Evolutionary conservation across 495 filamentous ascomycete species (phyloP).

Genomic region (Polyplosphaeria fusca): DNA sequence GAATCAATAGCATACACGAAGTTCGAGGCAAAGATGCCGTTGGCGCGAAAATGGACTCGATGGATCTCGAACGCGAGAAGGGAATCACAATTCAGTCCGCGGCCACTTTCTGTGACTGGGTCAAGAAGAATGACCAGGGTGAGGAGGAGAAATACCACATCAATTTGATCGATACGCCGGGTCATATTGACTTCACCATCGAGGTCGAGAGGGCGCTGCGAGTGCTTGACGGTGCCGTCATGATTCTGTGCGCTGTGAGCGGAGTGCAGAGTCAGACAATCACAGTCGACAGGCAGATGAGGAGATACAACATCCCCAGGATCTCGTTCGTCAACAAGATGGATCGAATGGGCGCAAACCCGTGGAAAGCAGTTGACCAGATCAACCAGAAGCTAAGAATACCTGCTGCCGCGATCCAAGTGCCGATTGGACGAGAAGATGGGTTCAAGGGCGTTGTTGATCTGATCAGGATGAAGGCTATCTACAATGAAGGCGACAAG

Average conservation of each 20-base stretch:
- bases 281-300: constrained; percentile 98
- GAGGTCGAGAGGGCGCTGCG: constrained; percentile 96
- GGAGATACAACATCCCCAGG: constrained; percentile 91
- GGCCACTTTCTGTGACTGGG: constrained; percentile 97
- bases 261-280: constrained; percentile 98
- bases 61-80: constrained; percentile 97
- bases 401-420: constrained; percentile 87
- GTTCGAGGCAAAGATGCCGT: constrained; percentile 93
- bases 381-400: constrained; percentile 94
- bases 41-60: constrained; percentile 99
- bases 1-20: constrained; percentile 96
- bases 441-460: constrained; percentile 94
- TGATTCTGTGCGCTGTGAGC: constrained; percentile 97
- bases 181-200: constrained; percentile 99
- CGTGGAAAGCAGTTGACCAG: constrained; percentile 95
- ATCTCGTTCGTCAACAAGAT: constrained; percentile 99
- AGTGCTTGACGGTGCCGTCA: constrained; percentile 94
- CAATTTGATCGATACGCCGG: constrained; percentile 98
- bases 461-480: constrained; percentile 83
- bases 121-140: constrained; percentile 68
- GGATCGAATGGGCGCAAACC: constrained; percentile 98
- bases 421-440: constrained; percentile 92
- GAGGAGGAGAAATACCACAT: constrained; percentile 90
- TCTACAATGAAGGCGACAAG: constrained; percentile 82
- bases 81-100: constrained; percentile 99